phyloP scores from a whole-genome alignment of 768 basidiomycete genomes.

The Hebeloma cylindrosporum region DNA sequence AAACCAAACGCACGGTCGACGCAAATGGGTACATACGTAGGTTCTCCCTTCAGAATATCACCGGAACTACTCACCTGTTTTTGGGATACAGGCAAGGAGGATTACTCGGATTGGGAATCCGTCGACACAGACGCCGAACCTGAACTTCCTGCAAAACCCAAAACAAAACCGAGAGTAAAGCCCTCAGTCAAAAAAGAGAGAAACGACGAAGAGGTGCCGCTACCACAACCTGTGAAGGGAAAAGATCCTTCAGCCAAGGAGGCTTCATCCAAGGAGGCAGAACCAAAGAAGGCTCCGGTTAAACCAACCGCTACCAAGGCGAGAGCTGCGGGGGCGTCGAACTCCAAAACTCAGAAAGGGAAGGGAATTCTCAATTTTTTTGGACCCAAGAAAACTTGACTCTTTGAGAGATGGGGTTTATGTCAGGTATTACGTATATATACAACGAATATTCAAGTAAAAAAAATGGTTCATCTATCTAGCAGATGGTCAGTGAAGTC shows the following conservation, averaged over 20 bases:
- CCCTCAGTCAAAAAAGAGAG: conserved; percentile 24
- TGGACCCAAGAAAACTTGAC: conserved; percentile 24
- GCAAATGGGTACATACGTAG: conserved; percentile 75
- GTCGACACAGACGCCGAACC: conserved; percentile 56
- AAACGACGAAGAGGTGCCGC: conserved; percentile 16
- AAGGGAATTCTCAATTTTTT: conserved; percentile 36
- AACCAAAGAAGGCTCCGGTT: conserved; percentile 11
- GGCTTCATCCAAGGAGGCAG: conserved; percentile 7
- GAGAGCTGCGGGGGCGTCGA: conserved; percentile 19
- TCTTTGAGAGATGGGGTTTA: too few relatives aligned
- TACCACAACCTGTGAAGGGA: conserved; percentile 11
- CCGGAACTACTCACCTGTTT: not conserved
- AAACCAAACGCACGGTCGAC: conserved; percentile 54
- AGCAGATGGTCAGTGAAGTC: conserved; percentile 12
- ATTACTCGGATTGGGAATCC: conserved; percentile 81
- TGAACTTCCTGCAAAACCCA: conserved; percentile 20
- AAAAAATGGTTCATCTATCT: not conserved
- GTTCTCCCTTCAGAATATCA: conserved; percentile 17
- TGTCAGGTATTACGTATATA: not conserved
- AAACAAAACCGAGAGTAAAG: conserved; percentile 24
- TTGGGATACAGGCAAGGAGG: conserved; percentile 57
- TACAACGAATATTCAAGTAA: not conserved
- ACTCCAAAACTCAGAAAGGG: conserved; percentile 28
- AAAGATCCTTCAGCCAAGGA: conserved; percentile 3
- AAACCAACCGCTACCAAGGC: conserved; percentile 20